Conservation (phyloP, 108 stramenopile species). For the Cyclotella atomus region DNA sequence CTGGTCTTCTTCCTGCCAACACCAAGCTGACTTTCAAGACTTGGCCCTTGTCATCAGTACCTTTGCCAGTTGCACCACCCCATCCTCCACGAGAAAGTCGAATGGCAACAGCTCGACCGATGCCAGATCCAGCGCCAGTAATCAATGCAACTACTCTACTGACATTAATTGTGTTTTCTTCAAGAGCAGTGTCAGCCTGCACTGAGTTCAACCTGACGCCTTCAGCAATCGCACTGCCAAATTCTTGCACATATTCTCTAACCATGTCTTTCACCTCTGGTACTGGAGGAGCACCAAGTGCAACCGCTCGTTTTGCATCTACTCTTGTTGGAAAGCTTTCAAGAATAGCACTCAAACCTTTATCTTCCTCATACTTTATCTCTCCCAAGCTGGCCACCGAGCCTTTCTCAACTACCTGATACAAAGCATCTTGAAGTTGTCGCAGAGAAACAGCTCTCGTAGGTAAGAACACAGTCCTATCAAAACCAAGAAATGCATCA, state of each 20-base stretch:
- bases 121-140: slow-evolving; percentile 75
- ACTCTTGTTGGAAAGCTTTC: slow-evolving; percentile 60
- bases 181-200: neutral
- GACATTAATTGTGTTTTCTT: neutral
- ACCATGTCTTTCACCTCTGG: slow-evolving; percentile 50
- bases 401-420: slow-evolving; percentile 26
- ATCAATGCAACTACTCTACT: slow-evolving; percentile 58
- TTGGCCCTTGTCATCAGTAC: slow-evolving; percentile 19
- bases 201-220: slow-evolving; percentile 22
- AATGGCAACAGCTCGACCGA: slow-evolving; percentile 75
- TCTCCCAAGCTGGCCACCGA: slow-evolving; percentile 30
- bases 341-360: slow-evolving; percentile 44
- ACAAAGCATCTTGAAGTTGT: slow-evolving; percentile 50
- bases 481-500: slow-evolving; percentile 51
- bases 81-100: slow-evolving; percentile 54
- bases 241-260: slow-evolving; percentile 58
- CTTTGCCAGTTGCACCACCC: slow-evolving; percentile 42
- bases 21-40: slow-evolving; percentile 45
- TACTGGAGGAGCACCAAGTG: slow-evolving; percentile 45
- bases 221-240: slow-evolving; percentile 41
- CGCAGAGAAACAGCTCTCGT: slow-evolving; percentile 44
- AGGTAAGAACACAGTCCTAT: slow-evolving; percentile 66
- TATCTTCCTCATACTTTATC: slow-evolving; percentile 54
- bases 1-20: slow-evolving; percentile 60
- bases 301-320: slow-evolving; percentile 45